Evolutionary conservation across 441 rosid genomes (phyloP), one percentile per base, ranked within the genome.

Genomic region (Manihot esculenta): DNA sequence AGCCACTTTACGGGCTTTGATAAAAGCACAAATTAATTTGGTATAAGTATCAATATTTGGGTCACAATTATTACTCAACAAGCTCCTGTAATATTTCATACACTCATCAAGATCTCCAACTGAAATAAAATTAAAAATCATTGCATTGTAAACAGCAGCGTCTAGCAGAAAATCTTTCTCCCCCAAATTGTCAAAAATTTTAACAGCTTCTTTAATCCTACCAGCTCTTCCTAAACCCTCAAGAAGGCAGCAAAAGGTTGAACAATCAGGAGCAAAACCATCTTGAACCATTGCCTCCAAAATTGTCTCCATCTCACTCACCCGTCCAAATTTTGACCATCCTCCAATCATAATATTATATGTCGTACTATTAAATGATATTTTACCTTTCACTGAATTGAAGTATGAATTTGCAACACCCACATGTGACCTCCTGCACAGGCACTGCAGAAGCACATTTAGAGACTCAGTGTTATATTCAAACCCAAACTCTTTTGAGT

Each of bases 221-320:
- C 89, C 90, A 62, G 89, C 84, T 88, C 95, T 92, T 64, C 97
- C 99, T 62, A 87, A 79, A 21, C 96, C 90, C 88, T 89, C 86
- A 5, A 92, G 77, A 66, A 92, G 82, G 67, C 77, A 72, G 72
- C 94, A 68, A 55, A 74, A 86, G 72, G 94, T 89, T 5, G 51
- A 73, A 83, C 85, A 80, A 78, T 86, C 81, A 3, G 96, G 89
- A 72, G 44, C 58, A 41, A 87, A 75, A 50, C 92, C 97, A 80
- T 74, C 76, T 33, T 77, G 87, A 17, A 82, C 80, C 96, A 90
- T 85, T 76, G 74, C 85, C 78, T 84, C 83, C 83, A 92, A 64
- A 61, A 87, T 53, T 80, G 79, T 87, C 73, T 86, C 89, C 55
- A 89, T 85, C 68, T 85, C 88, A 67, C 75, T 65, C 44, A 87